Conservation (phyloP, 2,329 filamentous ascomycete genomes). For the Ophiostoma quercus region DNA sequence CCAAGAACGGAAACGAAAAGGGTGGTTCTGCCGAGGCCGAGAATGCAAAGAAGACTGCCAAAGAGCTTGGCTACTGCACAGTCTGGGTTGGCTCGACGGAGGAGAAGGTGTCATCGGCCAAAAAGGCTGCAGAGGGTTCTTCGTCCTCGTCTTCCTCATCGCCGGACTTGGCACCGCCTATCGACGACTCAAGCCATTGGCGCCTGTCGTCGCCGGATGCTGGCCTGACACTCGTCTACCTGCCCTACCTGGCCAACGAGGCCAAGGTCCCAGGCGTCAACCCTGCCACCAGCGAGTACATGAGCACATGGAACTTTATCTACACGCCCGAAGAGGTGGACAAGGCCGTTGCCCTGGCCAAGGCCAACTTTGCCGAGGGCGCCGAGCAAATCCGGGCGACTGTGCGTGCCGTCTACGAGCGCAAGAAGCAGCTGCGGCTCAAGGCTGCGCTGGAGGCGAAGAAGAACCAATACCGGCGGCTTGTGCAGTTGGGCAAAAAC, state of each 20-base stretch:
- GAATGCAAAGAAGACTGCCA: conserved; percentile 14
- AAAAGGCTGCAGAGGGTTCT: conserved; percentile 5
- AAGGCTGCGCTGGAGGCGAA: conserved; percentile 38
- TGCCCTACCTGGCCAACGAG: conserved; percentile 80
- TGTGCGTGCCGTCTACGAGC: conserved; percentile 83
- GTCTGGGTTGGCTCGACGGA: conserved; percentile 87
- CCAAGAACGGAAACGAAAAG: conserved; percentile 25
- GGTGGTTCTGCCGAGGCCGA: conserved; percentile 39
- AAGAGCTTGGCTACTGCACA: conserved; percentile 79
- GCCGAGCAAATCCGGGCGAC: conserved; percentile 70
- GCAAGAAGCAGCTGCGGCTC: conserved; percentile 69
- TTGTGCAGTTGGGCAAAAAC: conserved; percentile 47
- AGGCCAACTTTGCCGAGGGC: conserved; percentile 82
- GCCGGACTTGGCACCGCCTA: conserved; percentile 31
- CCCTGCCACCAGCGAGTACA: conserved; percentile 74
- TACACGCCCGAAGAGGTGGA: conserved; percentile 91
- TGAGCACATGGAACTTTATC: conserved; percentile 97
- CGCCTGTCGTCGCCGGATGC: conserved; percentile 69
- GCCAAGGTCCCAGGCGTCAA: conserved; percentile 70
- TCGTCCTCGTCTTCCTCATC: background rate
- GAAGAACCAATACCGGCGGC: conserved; percentile 41
- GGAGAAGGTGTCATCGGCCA: conserved; percentile 55
- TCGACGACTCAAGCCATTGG: conserved; percentile 62
- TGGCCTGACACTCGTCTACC: conserved; percentile 83
- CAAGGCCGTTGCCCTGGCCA: conserved; percentile 71